Evolutionary conservation across 176 grass and related monocot species (phyloP).

Genomic region (Eleusine coracana): DNA sequence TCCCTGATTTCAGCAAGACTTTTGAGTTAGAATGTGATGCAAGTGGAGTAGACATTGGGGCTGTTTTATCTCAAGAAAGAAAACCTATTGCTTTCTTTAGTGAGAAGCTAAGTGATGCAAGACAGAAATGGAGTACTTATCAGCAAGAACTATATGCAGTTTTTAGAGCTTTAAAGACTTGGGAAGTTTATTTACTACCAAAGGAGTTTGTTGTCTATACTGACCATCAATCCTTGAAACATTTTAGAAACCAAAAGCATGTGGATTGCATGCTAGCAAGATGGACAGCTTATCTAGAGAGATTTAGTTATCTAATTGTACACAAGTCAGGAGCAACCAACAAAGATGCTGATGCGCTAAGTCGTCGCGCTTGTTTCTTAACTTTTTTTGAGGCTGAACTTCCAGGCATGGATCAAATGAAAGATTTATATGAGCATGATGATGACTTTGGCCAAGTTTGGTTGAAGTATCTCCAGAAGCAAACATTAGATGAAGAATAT

Average conservation of each 20-base stretch:
- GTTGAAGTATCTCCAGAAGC: not conserved
- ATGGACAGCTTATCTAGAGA: not conserved
- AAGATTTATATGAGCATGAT: conserved; percentile 22
- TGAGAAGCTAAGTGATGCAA: conserved; percentile 13
- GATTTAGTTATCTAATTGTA: conserved; percentile 14
- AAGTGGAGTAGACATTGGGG: not conserved
- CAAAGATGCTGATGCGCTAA: not conserved
- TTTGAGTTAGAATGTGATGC: not conserved
- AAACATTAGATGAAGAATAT: not conserved
- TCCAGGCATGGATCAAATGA: not conserved
- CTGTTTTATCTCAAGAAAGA: conserved; percentile 6
- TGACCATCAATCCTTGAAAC: conserved; percentile 13
- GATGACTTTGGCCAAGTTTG: not conserved
- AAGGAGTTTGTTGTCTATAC: conserved; percentile 12
- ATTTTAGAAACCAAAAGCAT: conserved; percentile 20
- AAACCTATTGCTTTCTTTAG: conserved; percentile 2
- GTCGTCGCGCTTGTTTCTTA: not conserved
- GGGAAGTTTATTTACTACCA: conserved; percentile 1
- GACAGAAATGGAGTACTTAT: not conserved
- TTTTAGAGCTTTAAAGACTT: conserved; percentile 13
- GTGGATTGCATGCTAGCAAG: not conserved
- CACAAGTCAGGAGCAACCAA: conserved; percentile 14
- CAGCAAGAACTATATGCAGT: not conserved
- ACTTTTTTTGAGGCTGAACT: conserved; percentile 3
- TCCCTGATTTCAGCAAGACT: not conserved